phyloP scores from a whole-genome alignment of 2,329 filamentous ascomycete species.

The Stagonosporopsis tanaceti region DNA sequence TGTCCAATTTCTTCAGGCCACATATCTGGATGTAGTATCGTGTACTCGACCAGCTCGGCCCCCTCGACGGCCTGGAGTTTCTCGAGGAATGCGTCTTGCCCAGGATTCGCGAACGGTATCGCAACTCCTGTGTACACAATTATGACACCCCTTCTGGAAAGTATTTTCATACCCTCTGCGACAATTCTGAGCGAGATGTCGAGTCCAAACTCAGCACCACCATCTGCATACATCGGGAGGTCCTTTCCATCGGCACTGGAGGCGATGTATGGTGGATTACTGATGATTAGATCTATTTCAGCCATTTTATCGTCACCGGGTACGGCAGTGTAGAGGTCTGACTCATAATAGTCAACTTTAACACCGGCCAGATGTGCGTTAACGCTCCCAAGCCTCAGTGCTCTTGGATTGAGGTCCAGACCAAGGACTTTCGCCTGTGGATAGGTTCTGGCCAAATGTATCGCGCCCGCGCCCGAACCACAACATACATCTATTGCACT shows the following conservation, averaged over 20 bases:
- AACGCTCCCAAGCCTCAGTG: constrained; percentile 26
- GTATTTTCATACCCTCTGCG: constrained; percentile 29
- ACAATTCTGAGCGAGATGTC: constrained; percentile 32
- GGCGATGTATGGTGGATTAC: constrained; percentile 38
- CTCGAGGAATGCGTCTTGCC: constrained; percentile 29
- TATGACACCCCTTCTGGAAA: constrained; percentile 27
- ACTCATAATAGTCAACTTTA: constrained; percentile 28
- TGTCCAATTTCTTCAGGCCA: constrained; percentile 37
- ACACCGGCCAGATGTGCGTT: constrained; percentile 28
- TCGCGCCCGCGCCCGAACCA: constrained; percentile 34
- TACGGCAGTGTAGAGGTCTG: constrained; percentile 30
- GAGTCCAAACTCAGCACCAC: constrained; percentile 33
- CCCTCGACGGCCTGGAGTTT: constrained; percentile 25
- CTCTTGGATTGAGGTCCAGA: constrained; percentile 32
- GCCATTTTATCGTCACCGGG: constrained; percentile 12
- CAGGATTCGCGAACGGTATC: constrained; percentile 26
- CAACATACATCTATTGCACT: constrained; percentile 36
- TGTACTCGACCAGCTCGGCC: constrained; percentile 27
- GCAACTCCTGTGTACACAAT: constrained; percentile 35
- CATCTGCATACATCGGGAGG: constrained; percentile 36
- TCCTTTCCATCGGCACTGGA: constrained; percentile 30
- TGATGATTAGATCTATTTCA: constrained; percentile 33
- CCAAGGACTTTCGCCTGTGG: constrained; percentile 28
- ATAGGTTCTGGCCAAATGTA: constrained; percentile 33
- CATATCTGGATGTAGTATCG: constrained; percentile 35